Evolutionary conservation across 108 stramenopile species (phyloP).

Genomic region (Craspedostauros australis): DNA sequence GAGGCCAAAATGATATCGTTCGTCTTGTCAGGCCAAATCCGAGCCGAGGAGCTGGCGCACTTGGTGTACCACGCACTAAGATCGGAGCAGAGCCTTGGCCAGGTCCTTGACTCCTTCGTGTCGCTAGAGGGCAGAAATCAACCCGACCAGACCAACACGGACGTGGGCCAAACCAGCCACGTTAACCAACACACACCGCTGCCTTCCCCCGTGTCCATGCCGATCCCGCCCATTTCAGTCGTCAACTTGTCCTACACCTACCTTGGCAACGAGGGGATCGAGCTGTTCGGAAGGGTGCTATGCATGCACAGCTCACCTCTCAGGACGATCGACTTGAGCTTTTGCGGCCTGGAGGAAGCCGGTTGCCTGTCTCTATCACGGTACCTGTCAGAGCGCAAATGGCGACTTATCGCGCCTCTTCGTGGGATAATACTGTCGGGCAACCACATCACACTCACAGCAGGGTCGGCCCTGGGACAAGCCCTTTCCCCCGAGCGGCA

Average conservation of each 20-base stretch:
- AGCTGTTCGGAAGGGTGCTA: conserved; percentile 54
- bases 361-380: conserved; percentile 52
- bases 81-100: conserved; percentile 29
- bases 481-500: conserved; percentile 45
- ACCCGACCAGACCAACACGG: too few relatives aligned
- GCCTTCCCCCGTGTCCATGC: neutral
- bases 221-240: conserved; percentile 51
- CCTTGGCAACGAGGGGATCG: conserved; percentile 67
- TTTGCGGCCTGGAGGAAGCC: conserved; percentile 56
- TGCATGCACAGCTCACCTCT: conserved; percentile 37
- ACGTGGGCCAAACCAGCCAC: too few relatives aligned
- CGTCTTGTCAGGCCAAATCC: conserved; percentile 58
- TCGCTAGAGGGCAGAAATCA: conserved; percentile 5
- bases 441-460: conserved; percentile 47
- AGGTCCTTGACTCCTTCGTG: conserved; percentile 32
- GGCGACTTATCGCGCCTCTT: conserved; percentile 39
- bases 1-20: conserved; percentile 64
- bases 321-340: conserved; percentile 73
- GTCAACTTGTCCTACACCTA: conserved; percentile 76
- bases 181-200: too few relatives aligned
- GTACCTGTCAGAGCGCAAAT: conserved; percentile 40
- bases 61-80: conserved; percentile 56
- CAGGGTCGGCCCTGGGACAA: conserved; percentile 59
- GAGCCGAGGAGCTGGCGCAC: conserved; percentile 47
- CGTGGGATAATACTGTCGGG: conserved; percentile 68